Evolutionary conservation across 441 rosid species (phyloP).

Genomic region (Euphorbia schlechtendalii): DNA sequence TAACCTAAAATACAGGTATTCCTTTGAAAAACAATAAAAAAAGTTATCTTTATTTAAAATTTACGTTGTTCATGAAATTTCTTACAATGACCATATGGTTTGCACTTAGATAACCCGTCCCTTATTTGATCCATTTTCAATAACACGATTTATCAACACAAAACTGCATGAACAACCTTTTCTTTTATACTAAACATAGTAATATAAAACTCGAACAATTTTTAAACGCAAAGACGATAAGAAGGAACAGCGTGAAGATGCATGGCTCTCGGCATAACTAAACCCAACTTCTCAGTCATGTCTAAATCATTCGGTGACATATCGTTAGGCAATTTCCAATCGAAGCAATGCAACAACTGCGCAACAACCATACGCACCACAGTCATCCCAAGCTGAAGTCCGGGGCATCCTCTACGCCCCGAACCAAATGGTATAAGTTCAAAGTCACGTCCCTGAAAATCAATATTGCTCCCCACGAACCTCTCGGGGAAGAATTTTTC

Average conservation of each 20-base stretch:
- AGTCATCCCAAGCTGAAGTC: conserved; percentile 46
- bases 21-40: too few relatives aligned
- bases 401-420: conserved; percentile 55
- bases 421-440: conserved; percentile 41
- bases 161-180: too few relatives aligned
- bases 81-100: too few relatives aligned
- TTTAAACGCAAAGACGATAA: conserved; percentile 31
- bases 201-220: too few relatives aligned
- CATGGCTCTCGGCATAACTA: conserved; percentile 34
- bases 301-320: conserved; percentile 36
- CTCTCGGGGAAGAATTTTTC: conserved; percentile 36
- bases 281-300: conserved; percentile 43
- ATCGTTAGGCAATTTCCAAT: conserved; percentile 46
- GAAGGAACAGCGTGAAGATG: conserved; percentile 37
- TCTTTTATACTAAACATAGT: too few relatives aligned
- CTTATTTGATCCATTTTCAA: too few relatives aligned
- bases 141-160: too few relatives aligned
- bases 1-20: too few relatives aligned
- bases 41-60: too few relatives aligned
- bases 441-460: conserved; percentile 35
- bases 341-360: conserved; percentile 54
- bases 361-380: conserved; percentile 38
- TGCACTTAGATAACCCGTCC: too few relatives aligned
- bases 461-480: conserved; percentile 25
- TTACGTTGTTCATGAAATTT: too few relatives aligned